These are phyloP conservation scores for Backusella luteola DNA, from an alignment of 192 early-diverging fungal genomes.

Conservation along the genomic window DNA sequence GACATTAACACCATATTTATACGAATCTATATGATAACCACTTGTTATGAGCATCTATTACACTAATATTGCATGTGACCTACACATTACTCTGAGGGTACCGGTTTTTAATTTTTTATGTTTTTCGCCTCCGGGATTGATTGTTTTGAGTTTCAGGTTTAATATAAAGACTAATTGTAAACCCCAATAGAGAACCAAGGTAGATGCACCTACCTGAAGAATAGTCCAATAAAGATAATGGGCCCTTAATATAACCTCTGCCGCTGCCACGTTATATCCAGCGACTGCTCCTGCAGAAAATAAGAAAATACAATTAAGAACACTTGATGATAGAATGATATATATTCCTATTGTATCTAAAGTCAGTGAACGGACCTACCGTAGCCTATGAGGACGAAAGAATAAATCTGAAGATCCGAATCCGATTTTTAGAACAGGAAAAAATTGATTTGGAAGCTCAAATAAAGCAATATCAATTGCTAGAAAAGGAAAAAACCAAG, in stretches of 20 bases:
- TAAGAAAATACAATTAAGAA: conserved; percentile 15
- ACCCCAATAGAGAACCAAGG: conserved; percentile 20
- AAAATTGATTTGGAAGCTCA: too few relatives aligned
- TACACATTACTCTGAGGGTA: conserved; percentile 2
- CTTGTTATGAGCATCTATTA: background rate
- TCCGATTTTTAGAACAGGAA: too few relatives aligned
- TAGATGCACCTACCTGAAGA: background rate
- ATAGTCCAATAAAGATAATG: conserved; percentile 25
- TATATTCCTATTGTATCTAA: background rate
- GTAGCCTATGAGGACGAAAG: too few relatives aligned
- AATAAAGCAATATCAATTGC: too few relatives aligned
- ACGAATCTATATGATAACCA: conserved; percentile 4
- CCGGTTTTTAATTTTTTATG: conserved; percentile 14
- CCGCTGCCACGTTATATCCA: background rate
- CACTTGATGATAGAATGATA: conserved; percentile 8
- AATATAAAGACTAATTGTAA: conserved; percentile 9
- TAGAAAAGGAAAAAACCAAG: background rate
- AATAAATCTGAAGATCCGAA: too few relatives aligned
- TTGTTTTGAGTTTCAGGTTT: conserved; percentile 5
- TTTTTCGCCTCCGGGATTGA: conserved; percentile 4
- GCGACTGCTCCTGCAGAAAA: conserved; percentile 14
- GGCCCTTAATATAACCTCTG: conserved; percentile 2
- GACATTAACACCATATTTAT: conserved; percentile 12
- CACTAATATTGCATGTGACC: too few relatives aligned
- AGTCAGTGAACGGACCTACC: too few relatives aligned